Evolutionary conservation across 306 rosid genomes (phyloP), one percentile per base, ranked within the genome.

Genomic region (Betula pendula): DNA sequence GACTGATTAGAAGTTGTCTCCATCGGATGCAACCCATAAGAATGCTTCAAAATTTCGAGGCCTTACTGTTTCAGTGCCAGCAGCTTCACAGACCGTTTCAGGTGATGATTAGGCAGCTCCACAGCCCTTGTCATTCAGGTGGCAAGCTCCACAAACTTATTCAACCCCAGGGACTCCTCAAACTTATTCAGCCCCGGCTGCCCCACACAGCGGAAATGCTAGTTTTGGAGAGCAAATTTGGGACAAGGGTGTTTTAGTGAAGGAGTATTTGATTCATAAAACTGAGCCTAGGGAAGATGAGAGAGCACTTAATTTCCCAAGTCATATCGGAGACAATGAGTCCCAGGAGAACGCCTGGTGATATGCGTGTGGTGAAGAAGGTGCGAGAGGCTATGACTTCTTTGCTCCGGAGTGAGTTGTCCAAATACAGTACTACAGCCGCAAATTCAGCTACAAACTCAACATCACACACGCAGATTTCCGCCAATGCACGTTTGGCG

Each of bases 221-320:
- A 78, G 69, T 70, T 45, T 77, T 42, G 74, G 66, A 0, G 73
- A 81, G 14, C 91, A 84, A 33, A 49, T 76, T 66, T 89, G 92
- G 93, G 94, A 94, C 44, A 90, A 89, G 89, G 97, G 96, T 59
- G 90, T 87, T 76, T 89, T 91, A 0, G 81, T 94, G 77, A 92
- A 87, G 77, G 95, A 92, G 81, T 94, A 92, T 73, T 79, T 92
- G 83, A 73, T 87, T 86, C 87, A 84, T 49, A 92, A 92, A 77
- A 78, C 90, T 77, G 96, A 92, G 83, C 97, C 98, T 1, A 97
- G 96, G 15, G 98, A 94, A 70, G 97, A 94, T 79, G 98, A 94
- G 78, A 91, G 70, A 74, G 98, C 97, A 15, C 87, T 90, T n/a
- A n/a, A n/a, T n/a, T 42, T 94, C 98, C 43, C 84, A 72, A 75